Evolutionary conservation across 768 basidiomycete species (phyloP).

Genomic region (Russula sp.): DNA sequence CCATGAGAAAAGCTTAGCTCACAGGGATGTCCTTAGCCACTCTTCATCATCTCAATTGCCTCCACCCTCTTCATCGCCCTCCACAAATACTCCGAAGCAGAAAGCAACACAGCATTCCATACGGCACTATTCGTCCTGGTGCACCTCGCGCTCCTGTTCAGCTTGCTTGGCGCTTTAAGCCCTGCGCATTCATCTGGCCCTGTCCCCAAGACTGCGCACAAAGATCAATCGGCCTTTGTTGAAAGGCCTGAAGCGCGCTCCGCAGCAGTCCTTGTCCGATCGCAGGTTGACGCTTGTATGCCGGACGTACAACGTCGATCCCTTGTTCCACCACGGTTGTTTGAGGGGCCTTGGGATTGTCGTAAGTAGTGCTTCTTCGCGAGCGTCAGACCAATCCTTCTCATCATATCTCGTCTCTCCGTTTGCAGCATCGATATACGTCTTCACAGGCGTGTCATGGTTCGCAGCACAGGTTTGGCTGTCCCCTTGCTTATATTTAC

Average conservation of each 20-base stretch:
- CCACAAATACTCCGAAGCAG: slow-evolving; percentile 7
- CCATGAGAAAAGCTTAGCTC: not conserved
- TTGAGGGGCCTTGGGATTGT: not conserved
- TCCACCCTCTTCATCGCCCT: not conserved
- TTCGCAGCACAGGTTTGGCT: slow-evolving; percentile 7
- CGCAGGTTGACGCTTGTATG: not conserved
- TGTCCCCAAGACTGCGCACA: not conserved
- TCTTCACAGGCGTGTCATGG: not conserved
- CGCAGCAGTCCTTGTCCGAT: not conserved
- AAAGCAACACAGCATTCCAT: not conserved
- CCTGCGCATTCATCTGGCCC: not conserved
- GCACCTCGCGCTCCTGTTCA: slow-evolving; percentile 11
- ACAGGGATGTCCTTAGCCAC: not conserved
- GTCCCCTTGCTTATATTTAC: not conserved
- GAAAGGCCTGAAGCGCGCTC: not conserved
- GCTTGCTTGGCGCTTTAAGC: slow-evolving; percentile 13
- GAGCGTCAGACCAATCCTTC: not conserved
- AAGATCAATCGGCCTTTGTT: not conserved
- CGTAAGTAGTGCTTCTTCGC: not conserved
- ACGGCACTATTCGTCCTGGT: not conserved
- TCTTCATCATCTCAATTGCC: not conserved
- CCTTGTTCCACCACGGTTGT: not conserved
- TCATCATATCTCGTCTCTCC: not conserved
- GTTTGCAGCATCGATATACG: not conserved
- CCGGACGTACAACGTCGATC: not conserved